phyloP scores from a whole-genome alignment of 139 green algal genomes.

The Picochlorum costavermella region DNA sequence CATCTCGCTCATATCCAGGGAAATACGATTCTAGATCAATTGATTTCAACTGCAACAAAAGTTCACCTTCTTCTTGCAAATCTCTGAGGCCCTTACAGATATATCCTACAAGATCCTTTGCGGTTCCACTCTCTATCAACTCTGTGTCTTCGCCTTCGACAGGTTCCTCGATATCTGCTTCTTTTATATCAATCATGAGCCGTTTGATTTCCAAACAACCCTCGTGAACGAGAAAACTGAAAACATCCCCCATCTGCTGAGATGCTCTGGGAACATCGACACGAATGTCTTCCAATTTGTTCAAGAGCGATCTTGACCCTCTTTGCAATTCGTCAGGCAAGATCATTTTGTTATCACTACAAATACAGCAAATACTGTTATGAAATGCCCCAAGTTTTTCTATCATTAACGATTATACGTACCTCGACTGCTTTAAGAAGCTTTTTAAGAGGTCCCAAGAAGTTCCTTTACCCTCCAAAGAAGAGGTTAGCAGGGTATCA shows the following conservation, averaged over 20 bases:
- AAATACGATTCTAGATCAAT: no score
- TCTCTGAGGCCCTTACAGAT: background rate
- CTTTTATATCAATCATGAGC: slow-evolving; percentile 17
- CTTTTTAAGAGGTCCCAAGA: slow-evolving; percentile 11
- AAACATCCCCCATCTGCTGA: slow-evolving; percentile 21
- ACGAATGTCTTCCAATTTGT: slow-evolving; percentile 22
- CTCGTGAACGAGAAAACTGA: slow-evolving; percentile 23
- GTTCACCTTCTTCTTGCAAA: slow-evolving; percentile 1
- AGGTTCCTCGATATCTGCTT: slow-evolving; percentile 20
- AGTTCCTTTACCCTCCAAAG: slow-evolving; percentile 19
- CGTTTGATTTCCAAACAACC: slow-evolving; percentile 16
- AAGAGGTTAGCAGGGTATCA: slow-evolving; percentile 15
- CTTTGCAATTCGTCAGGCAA: slow-evolving; percentile 6
- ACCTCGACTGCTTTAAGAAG: slow-evolving; percentile 16
- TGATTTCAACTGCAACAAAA: no score
- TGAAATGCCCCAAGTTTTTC: no score
- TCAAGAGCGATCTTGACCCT: slow-evolving; percentile 12
- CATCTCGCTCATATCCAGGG: no score
- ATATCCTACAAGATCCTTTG: slow-evolving; percentile 15
- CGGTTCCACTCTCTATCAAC: slow-evolving; percentile 28
- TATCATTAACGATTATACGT: background rate
- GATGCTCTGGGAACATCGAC: slow-evolving; percentile 36
- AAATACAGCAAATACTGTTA: background rate
- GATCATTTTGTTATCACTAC: slow-evolving; percentile 1
- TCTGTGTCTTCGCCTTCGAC: slow-evolving; percentile 27